A percentile compares a stretch with the other conserved stretches of the same genome.
These are phyloP conservation scores for Cyphellophora attinorum DNA, from an alignment of 2,329 filamentous ascomycete genomes.

Conservation along the genomic window DNA sequence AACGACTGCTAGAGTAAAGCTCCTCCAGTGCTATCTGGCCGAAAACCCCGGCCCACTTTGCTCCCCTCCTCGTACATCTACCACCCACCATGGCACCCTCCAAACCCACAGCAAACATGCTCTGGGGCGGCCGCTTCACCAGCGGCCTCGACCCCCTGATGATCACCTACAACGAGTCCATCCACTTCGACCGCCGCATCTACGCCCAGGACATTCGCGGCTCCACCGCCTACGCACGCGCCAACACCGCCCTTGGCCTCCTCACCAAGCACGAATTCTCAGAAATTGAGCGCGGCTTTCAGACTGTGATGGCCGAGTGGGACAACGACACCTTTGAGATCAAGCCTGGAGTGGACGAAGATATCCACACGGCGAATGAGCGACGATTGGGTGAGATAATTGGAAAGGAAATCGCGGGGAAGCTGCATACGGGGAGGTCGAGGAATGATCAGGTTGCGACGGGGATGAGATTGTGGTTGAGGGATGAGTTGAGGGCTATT, in stretches of 20 bases:
- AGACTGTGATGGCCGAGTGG: conserved; percentile 41
- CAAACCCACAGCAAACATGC: conserved; percentile 12
- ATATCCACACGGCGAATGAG: conserved; percentile 63
- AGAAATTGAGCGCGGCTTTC: conserved; percentile 63
- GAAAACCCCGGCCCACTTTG: too few species aligned
- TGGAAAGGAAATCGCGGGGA: conserved; percentile 70
- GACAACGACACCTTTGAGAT: conserved; percentile 20
- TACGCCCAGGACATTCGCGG: conserved; percentile 74
- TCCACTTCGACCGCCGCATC: conserved; percentile 68
- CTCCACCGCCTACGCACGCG: conserved; percentile 70
- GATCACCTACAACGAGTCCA: conserved; percentile 73
- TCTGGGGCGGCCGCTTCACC: conserved; percentile 29
- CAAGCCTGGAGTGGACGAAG: conserved; percentile 23
- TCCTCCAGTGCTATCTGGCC: too few species aligned
- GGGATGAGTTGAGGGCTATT: conserved; percentile 61
- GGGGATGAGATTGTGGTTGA: conserved; percentile 83
- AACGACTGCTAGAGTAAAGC: too few species aligned
- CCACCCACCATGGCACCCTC: conserved; percentile 6
- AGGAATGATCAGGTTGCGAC: conserved; percentile 86
- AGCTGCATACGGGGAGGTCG: conserved; percentile 79
- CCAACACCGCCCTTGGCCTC: conserved; percentile 67
- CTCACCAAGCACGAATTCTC: conserved; percentile 63
- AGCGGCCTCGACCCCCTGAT: conserved; percentile 78
- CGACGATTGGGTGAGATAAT: conserved; percentile 73
- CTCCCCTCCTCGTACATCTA: too few species aligned